A percentile compares a stretch with the other conserved stretches of the same genome.
Conservation (phyloP, 2,329 filamentous ascomycete genomes). For the Penicillium sp. region DNA sequence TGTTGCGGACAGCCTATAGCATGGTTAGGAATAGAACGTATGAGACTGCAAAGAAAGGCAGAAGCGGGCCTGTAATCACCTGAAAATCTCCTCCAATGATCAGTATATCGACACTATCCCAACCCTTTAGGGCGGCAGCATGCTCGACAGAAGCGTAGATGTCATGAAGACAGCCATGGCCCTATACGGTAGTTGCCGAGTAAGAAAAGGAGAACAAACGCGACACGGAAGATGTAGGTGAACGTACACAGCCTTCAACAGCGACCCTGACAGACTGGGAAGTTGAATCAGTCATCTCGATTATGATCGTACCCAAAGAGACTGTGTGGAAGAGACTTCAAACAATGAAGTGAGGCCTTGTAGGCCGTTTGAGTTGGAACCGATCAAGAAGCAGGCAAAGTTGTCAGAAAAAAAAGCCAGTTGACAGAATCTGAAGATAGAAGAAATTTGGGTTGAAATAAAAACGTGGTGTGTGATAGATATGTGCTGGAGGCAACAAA, state of each 20-base stretch:
- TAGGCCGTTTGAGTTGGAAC: background rate
- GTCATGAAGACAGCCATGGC: slow-evolving; percentile 87
- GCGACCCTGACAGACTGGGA: slow-evolving; percentile 67
- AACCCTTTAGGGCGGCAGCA: slow-evolving; percentile 72
- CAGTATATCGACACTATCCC: slow-evolving; percentile 83
- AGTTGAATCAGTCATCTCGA: slow-evolving; percentile 15
- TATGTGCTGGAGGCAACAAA: no score
- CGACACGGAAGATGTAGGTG: slow-evolving; percentile 1
- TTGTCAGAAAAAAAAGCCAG: background rate
- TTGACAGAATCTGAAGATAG: background rate
- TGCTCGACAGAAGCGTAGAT: slow-evolving; percentile 82
- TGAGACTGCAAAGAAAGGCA: background rate
- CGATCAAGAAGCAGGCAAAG: background rate
- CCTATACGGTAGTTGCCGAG: slow-evolving; percentile 55
- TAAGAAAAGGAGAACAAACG: slow-evolving; percentile 17
- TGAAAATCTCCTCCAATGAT: slow-evolving; percentile 98
- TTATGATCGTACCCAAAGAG: slow-evolving; percentile 8
- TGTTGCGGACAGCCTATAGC: slow-evolving; percentile 79
- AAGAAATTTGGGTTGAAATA: slow-evolving; percentile 3
- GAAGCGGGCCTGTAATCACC: slow-evolving; percentile 48
- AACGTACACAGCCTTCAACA: slow-evolving; percentile 81
- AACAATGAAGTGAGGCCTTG: background rate
- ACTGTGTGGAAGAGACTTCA: background rate
- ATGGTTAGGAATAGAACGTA: slow-evolving; percentile 16
- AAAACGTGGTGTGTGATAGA: background rate